These are phyloP conservation scores for Crithidia acanthocephali DNA, from an alignment of 208 protist genomes.

Conservation along the genomic window DNA sequence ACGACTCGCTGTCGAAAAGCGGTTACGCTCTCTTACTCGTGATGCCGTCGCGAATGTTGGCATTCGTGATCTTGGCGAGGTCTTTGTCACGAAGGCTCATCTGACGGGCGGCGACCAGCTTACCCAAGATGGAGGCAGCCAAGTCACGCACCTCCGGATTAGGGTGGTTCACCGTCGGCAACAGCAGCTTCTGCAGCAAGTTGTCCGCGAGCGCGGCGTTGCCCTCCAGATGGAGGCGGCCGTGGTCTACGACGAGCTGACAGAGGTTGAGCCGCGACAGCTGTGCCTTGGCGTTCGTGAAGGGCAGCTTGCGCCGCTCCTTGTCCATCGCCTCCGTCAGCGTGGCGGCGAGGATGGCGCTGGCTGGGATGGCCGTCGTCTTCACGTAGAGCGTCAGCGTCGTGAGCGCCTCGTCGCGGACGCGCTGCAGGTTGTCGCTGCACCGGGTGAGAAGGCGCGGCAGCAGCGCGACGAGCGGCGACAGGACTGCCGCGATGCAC, in stretches of 20 bases:
- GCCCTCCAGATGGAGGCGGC: constrained; percentile 20
- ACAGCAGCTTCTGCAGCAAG: constrained; percentile 64
- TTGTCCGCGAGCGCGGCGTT: constrained; percentile 18
- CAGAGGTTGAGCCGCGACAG: constrained; percentile 66
- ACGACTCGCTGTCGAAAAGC: too few relatives aligned
- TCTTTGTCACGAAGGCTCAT: constrained; percentile 54
- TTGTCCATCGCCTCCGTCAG: constrained; percentile 76
- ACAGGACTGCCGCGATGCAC: constrained; percentile 41
- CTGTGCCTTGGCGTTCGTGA: constrained; percentile 63
- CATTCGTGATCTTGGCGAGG: constrained; percentile 61
- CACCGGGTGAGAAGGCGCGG: constrained; percentile 77
- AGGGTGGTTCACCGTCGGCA: constrained; percentile 79
- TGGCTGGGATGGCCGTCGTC: constrained; percentile 36
- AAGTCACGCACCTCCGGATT: constrained; percentile 83
- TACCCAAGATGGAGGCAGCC: constrained; percentile 43
- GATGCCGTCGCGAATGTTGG: constrained; percentile 60
- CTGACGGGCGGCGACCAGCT: constrained; percentile 37
- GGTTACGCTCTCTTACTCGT: constrained; percentile 11
- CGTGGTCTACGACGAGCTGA: constrained; percentile 39
- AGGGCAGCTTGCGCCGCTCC: constrained; percentile 65
- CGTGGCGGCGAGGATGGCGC: constrained; percentile 46
- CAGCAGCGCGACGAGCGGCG: constrained; percentile 63
- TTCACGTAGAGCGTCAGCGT: constrained; percentile 69
- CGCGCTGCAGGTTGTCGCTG: constrained; percentile 62
- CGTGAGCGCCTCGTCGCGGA: constrained; percentile 71